Conservation (phyloP, 306 rosid species). For the Glycine soja region DNA sequence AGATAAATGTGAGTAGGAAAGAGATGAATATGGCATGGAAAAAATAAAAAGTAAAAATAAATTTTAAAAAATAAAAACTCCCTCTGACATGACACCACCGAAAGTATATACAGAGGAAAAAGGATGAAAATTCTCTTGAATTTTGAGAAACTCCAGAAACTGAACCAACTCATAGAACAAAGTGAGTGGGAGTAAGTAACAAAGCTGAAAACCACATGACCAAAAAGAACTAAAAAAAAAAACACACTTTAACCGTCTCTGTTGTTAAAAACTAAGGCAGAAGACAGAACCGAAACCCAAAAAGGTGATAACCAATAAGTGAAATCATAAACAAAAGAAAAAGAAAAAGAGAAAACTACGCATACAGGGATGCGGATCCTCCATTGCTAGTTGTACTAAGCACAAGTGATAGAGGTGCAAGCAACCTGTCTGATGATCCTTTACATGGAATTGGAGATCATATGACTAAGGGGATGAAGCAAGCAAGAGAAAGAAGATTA, state of each 20-base stretch:
- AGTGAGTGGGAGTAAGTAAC: neutral
- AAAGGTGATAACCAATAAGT: neutral
- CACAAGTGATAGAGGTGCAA: no score
- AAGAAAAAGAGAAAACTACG: slow-evolving; percentile 1
- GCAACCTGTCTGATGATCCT: no score
- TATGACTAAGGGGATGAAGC: no score
- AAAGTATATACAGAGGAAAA: neutral
- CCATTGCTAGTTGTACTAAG: neutral
- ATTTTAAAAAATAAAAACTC: no score
- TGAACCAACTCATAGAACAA: neutral
- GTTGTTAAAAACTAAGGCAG: slow-evolving; percentile 8
- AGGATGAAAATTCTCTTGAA: neutral
- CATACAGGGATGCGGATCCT: slow-evolving; percentile 47
- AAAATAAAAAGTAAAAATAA: neutral
- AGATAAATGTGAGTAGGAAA: slow-evolving; percentile 8
- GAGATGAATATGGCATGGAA: neutral
- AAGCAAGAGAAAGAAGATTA: no score
- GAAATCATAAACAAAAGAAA: neutral
- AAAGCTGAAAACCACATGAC: slow-evolving; percentile 14
- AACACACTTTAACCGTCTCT: neutral
- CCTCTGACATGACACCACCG: neutral
- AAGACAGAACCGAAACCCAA: slow-evolving; percentile 23
- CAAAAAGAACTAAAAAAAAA: neutral
- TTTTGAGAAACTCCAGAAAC: slow-evolving; percentile 20
- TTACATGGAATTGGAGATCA: no score